Evolutionary conservation across 2,329 filamentous ascomycete species (phyloP).

Genomic region (Westerdykella aurantiaca): DNA sequence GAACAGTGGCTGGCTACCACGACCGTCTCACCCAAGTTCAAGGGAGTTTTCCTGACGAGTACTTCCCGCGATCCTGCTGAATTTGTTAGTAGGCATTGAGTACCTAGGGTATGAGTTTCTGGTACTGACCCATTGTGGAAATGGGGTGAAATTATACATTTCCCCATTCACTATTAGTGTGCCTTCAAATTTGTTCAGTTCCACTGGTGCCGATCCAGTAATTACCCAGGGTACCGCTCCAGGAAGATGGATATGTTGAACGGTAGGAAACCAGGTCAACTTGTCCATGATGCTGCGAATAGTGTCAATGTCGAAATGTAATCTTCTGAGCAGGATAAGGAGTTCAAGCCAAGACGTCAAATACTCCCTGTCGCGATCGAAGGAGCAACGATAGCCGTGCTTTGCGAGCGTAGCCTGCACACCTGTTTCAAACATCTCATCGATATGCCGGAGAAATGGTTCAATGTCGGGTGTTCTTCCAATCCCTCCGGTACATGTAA

Average conservation of each 20-base stretch:
- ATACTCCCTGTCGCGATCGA: conserved; percentile 6
- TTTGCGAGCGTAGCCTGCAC: conserved; percentile 8
- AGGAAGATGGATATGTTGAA: too few relatives aligned
- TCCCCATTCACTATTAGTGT: conserved; percentile 1
- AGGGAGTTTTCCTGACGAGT: too few relatives aligned
- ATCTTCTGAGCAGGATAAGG: conserved; percentile 6
- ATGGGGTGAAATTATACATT: conserved; percentile 8
- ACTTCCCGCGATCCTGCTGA: too few relatives aligned
- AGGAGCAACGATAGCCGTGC: conserved; percentile 6
- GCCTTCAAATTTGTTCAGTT: conserved; percentile 5
- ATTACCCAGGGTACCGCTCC: too few relatives aligned
- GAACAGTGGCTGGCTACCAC: too few relatives aligned
- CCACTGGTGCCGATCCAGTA: neutral
- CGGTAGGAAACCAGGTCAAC: conserved; percentile 3
- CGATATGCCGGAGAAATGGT: conserved; percentile 6
- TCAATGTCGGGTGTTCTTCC: conserved; percentile 4
- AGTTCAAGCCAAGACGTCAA: conserved; percentile 9
- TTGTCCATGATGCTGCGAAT: conserved; percentile 6
- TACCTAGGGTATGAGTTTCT: too few relatives aligned
- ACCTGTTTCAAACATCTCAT: conserved; percentile 7
- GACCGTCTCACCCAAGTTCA: too few relatives aligned
- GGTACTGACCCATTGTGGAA: neutral
- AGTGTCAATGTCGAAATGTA: conserved; percentile 2
- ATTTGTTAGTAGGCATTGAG: too few relatives aligned
- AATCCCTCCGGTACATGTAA: conserved; percentile 5